Evolutionary conservation across 768 basidiomycete genomes (phyloP), one percentile per base, ranked within the genome.

Genomic region (Calocera viscosa): DNA sequence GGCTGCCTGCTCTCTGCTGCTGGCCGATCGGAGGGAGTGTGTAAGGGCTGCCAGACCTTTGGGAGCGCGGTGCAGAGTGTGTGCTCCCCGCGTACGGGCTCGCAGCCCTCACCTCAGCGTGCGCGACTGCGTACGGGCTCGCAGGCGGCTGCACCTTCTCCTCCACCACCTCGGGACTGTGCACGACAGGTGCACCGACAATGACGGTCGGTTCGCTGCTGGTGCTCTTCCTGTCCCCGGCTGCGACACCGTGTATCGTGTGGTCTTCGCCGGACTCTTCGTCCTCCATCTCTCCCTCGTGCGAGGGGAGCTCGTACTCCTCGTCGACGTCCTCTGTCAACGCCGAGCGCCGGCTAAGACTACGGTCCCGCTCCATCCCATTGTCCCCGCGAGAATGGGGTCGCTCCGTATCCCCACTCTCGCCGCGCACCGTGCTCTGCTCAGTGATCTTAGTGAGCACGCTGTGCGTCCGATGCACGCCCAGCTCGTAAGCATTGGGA

Each of bases 351-450:
- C 53, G 53, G 53, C 26, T 28, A 10, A 60, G 53, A 16, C 14
- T 16, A 3, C 26, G 53, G 26, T 60, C 53, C 53, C 53, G 14
- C 26, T 60, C 53, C 14, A 26, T 11, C 16, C 26, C 53, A 30
- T 32, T 30, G 5, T 2, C 8, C 53, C 53, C 53, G 53, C 53
- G 5, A 32, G 53, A 60, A 26, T 60, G 14, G 14, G 11, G 14
- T 26, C 26, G 24, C 24, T 60, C 53, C 26, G 53, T 32, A 16
- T 60, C 53, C 24, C 53, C 53, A 60, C 53, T 32, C 8, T 60
- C 53, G 53, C 53, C 53, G 30, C 53, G 53, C 14, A 60, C 53
- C 22, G 53, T 60, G 53, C 53, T 60, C 53, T 60, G 53, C 53
- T 60, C 53, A 19, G 53, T 60, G 53, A 60, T 60, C 53, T 60